A percentile compares a stretch with the other conserved stretches of the same genome.
These are phyloP conservation scores for Entrophospora sp. DNA, from an alignment of 192 early-diverging fungal species.

Conservation along the genomic window DNA sequence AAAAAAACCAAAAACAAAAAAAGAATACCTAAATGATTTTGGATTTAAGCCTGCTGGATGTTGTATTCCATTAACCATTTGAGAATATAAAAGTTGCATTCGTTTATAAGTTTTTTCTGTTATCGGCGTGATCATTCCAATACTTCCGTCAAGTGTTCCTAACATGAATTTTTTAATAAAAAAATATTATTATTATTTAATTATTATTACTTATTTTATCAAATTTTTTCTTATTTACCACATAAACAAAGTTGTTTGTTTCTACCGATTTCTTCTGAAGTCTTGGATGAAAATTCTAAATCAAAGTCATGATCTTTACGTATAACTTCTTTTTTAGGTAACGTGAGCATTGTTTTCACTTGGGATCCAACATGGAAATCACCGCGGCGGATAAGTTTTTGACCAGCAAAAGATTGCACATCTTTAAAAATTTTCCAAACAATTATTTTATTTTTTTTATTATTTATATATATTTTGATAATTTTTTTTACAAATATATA, in stretches of 20 bases:
- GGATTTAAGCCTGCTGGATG: constrained; percentile 90
- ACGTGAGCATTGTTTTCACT: constrained; percentile 56
- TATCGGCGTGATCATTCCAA: constrained; percentile 62
- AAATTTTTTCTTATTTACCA: constrained; percentile 19
- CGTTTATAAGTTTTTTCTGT: constrained; percentile 92
- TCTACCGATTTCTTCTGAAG: neutral
- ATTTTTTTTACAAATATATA: no score
- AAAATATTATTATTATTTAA: no score
- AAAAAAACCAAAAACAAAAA: neutral
- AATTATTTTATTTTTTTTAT: no score
- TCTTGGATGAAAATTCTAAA: constrained; percentile 1
- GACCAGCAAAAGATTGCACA: constrained; percentile 79
- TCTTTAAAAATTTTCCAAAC: no score
- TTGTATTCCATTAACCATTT: constrained; percentile 72
- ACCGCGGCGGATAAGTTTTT: constrained; percentile 80
- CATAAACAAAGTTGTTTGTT: constrained; percentile 41
- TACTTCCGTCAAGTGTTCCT: constrained; percentile 62
- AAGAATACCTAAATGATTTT: constrained; percentile 63
- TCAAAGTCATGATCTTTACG: constrained; percentile 9
- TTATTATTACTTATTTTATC: no score
- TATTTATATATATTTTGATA: no score
- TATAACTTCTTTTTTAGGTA: constrained; percentile 32
- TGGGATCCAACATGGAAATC: constrained; percentile 81
- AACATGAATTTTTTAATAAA: no score
- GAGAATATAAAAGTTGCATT: constrained; percentile 71